Percentiles rank a stretch among this genome's conserved stretches.
Conservation (phyloP, 371 early-diverging fungal genomes). For the Mucor plumbeus region DNA sequence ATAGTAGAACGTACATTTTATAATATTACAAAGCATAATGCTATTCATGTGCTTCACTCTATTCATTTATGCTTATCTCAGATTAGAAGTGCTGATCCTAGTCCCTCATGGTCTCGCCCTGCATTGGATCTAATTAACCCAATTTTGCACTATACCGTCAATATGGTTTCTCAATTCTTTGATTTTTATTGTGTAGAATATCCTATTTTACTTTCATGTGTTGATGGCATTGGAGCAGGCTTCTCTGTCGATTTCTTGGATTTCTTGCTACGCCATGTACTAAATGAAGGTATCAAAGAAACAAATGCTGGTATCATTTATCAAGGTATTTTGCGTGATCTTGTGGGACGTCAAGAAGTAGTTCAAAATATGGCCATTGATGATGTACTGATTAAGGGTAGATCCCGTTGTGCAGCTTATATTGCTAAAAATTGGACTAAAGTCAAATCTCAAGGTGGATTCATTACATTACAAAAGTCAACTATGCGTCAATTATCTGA, state of each 20-base stretch:
- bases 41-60: slow-evolving; percentile 48
- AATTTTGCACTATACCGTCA: slow-evolving; percentile 42
- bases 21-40: slow-evolving; percentile 51
- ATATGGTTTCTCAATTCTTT: slow-evolving; percentile 43
- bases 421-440: slow-evolving; percentile 33
- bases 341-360: slow-evolving; percentile 51
- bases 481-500: slow-evolving; percentile 42
- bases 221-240: slow-evolving; percentile 52
- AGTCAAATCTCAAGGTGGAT: slow-evolving; percentile 44
- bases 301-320: slow-evolving; percentile 49
- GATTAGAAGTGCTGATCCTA: slow-evolving; percentile 47
- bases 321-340: slow-evolving; percentile 51
- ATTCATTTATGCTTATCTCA: slow-evolving; percentile 49
- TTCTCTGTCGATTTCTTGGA: slow-evolving; percentile 55
- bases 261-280: slow-evolving; percentile 42
- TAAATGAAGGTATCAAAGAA: slow-evolving; percentile 45
- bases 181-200: slow-evolving; percentile 56
- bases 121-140: slow-evolving; percentile 38
- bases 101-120: slow-evolving; percentile 48
- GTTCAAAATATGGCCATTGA: slow-evolving; percentile 50
- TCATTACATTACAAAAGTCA: slow-evolving; percentile 40
- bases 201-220: slow-evolving; percentile 51
- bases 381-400: slow-evolving; percentile 40
- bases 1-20: slow-evolving; percentile 27
- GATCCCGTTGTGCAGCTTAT: slow-evolving; percentile 40